Evolutionary conservation across 495 filamentous ascomycete species (phyloP), one percentile per base, ranked within the genome.

Genomic region (Filosporella fistucella): DNA sequence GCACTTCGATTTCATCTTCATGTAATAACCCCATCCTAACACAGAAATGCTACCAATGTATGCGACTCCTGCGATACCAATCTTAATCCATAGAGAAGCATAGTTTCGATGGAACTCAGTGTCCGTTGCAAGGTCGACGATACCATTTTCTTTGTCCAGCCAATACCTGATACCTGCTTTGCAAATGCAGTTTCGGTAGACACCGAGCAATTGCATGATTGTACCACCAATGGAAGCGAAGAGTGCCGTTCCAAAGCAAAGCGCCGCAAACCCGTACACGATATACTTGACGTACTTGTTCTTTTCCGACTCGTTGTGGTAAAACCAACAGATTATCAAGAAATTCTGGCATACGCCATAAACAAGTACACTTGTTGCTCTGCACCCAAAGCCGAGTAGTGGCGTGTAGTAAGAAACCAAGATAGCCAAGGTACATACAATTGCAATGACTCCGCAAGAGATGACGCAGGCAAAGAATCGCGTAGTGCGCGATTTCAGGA

Each of bases 151-250:
- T 26, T 26, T 9, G n/a, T 42, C 17, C 20, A 42, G 11, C 7
- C n/a, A 9, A 20, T 40, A 40, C 16, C 20, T 40, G 14, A 40
- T 5, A 6, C 36, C 36, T 5, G 36, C 36, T 4, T 40, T 40
- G 36, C 43, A 46, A 22, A 34, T 22, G 29, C 43, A 46, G 18
- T 46, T 46, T 20, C 43, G 12, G 23, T 46, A 46, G 11, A 46
- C 43, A 6, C 43, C 43, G 10, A 46, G 3, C 4, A 46, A n/a
- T 16, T 46, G 43, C 43, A 46, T 46, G 12, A 46, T 34, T 4
- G 43, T 46, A 7, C 43, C 43, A 5, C 26, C 43, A 36, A 46
- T 16, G 18, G 26, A 12, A 35, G 29, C 3, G 29, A 46, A 46
- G 10, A 47, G 37, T 4, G 25, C 17, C n/a, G 16, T 6, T 25